phyloP scores from a whole-genome alignment of 2,329 filamentous ascomycete species.

The Fusarium humuli region DNA sequence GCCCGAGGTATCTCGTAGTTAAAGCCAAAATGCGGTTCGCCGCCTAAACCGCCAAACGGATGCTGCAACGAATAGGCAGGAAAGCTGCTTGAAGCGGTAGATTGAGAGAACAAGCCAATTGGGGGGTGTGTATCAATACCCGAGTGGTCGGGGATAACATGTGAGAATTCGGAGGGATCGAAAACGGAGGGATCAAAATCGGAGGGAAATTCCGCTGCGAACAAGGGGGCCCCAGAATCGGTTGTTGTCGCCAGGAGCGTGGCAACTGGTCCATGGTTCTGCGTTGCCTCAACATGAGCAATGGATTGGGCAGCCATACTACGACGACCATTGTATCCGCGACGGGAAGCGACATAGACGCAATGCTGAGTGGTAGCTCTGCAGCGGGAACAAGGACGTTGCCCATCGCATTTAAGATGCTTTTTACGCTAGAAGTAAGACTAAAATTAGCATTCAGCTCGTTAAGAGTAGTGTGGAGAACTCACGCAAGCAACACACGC shows the following conservation, averaged over 20 bases:
- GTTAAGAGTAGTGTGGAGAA: not conserved
- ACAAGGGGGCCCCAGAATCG: not conserved
- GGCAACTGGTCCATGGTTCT: rapidly evolving
- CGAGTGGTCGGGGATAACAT: rapidly evolving
- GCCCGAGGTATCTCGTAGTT: not conserved
- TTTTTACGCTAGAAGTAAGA: not conserved
- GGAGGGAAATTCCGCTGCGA: not conserved
- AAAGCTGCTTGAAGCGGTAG: rapidly evolving
- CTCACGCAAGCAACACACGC: constrained; percentile 13
- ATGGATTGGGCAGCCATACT: rapidly evolving
- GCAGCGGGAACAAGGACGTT: constrained; percentile 9
- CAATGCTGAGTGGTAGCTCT: not conserved
- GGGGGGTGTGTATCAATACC: rapidly evolving
- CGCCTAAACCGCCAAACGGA: not conserved
- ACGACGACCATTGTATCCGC: not conserved
- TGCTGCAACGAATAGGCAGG: not conserved
- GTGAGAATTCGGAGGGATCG: not conserved
- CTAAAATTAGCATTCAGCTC: not conserved
- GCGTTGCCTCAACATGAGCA: rapidly evolving
- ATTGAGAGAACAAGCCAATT: not conserved
- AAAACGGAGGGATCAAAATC: not conserved
- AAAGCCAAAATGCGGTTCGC: not conserved
- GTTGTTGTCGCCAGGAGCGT: not conserved
- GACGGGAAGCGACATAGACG: not conserved
- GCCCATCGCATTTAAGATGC: constrained; percentile 7